These are phyloP conservation scores for Sporothrix variecibatus DNA, from an alignment of 2,329 filamentous ascomycete genomes.

Conservation along the genomic window DNA sequence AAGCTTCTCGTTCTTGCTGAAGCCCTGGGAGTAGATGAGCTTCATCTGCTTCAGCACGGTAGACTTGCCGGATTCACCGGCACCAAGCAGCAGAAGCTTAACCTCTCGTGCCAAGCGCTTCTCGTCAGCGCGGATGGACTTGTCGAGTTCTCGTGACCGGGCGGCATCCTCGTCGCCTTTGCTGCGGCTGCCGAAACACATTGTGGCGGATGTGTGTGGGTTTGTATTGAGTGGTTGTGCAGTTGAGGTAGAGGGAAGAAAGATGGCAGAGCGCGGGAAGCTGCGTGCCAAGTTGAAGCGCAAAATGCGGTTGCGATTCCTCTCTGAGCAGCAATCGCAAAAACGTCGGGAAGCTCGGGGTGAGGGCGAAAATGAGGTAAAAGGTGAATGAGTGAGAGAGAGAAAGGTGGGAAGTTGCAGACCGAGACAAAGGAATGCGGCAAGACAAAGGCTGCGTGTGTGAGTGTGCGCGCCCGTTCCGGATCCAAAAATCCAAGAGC, in stretches of 20 bases:
- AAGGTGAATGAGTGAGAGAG: neutral
- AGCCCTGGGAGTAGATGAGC: constrained; percentile 91
- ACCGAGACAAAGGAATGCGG: neutral
- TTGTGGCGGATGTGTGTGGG: constrained; percentile 40
- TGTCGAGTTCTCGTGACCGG: constrained; percentile 79
- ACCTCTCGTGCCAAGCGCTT: constrained; percentile 84
- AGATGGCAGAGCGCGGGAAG: neutral
- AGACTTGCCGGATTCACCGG: constrained; percentile 93
- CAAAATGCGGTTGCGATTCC: neutral
- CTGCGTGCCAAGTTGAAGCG: neutral
- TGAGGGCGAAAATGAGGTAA: neutral
- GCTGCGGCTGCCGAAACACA: constrained; percentile 66
- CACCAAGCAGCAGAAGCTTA: constrained; percentile 86
- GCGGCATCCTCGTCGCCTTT: constrained; percentile 51
- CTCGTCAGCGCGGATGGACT: constrained; percentile 80
- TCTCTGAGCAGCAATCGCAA: neutral
- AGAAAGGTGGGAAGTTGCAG: neutral
- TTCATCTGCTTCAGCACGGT: constrained; percentile 99
- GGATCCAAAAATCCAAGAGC: neutral
- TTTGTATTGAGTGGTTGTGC: neutral
- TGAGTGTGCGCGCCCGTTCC: neutral
- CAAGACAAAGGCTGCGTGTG: neutral
- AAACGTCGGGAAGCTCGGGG: neutral
- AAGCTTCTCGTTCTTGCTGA: constrained; percentile 83
- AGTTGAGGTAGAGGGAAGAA: neutral